phyloP scores from a whole-genome alignment of 805 yeast genomes.

The Lachancea fermentati region DNA sequence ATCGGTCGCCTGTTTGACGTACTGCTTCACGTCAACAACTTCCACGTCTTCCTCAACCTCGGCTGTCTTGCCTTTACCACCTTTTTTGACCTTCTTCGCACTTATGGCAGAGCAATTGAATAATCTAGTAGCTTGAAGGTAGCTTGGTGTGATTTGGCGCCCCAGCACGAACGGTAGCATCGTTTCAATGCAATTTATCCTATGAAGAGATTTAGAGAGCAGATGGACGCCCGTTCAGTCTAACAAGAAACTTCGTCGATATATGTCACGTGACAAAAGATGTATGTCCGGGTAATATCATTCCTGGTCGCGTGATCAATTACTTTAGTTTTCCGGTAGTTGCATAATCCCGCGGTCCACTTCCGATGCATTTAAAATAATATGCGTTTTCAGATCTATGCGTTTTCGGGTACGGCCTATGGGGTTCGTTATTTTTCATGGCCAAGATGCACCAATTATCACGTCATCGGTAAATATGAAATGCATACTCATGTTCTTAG shows the following conservation, averaged over 20 bases:
- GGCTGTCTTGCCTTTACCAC: conserved; percentile 13
- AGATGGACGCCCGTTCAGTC: no score
- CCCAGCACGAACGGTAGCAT: background rate
- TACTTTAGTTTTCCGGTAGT: background rate
- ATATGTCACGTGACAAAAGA: no score
- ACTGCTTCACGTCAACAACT: conserved; percentile 15
- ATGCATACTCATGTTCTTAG: background rate
- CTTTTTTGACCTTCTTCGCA: conserved; percentile 9
- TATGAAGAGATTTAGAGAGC: no score
- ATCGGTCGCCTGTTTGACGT: conserved; percentile 12
- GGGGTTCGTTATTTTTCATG: no score
- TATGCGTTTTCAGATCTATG: background rate
- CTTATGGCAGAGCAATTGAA: background rate
- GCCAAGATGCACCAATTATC: background rate
- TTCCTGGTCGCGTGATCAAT: background rate
- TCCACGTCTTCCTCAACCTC: conserved; percentile 13
- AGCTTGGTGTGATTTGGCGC: background rate
- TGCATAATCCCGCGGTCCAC: background rate
- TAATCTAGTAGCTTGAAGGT: background rate
- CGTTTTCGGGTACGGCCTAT: background rate
- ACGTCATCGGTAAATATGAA: background rate
- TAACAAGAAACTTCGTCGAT: no score
- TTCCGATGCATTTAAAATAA: background rate
- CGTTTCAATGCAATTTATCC: no score
- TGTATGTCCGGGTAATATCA: no score